phyloP scores from a whole-genome alignment of 208 protist species.

The Naegleria gruberi region DNA sequence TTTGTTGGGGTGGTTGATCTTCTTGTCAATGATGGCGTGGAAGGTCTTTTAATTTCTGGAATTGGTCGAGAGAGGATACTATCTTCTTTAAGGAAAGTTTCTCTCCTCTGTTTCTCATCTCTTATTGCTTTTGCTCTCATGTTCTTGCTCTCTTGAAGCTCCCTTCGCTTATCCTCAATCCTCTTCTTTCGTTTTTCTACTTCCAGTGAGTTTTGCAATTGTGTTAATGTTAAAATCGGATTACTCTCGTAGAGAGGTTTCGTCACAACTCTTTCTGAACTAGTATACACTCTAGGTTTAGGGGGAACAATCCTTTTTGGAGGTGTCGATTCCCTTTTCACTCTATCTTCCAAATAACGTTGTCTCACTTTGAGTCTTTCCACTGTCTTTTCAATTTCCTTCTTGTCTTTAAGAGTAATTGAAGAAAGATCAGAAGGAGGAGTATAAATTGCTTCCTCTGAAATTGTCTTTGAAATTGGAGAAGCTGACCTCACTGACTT shows the following conservation, averaged over 20 bases:
- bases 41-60: neutral
- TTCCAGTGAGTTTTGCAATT: neutral
- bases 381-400: neutral
- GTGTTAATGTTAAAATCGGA: neutral
- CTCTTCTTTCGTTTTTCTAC: neutral
- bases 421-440: neutral
- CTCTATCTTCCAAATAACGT: neutral
- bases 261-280: no score
- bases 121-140: neutral
- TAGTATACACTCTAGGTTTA: neutral
- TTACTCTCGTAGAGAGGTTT: no score
- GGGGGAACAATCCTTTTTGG: no score
- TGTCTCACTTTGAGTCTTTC: neutral
- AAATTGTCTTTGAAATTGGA: neutral
- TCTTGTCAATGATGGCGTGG: neutral
- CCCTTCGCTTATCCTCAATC: neutral
- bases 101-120: neutral
- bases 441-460: neutral
- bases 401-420: neutral
- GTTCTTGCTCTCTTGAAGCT: neutral
- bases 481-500: no score
- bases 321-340: neutral
- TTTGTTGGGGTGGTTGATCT: neutral
- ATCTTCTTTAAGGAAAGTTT: neutral
- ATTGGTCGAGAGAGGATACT: neutral